Evolutionary conservation across 2,329 filamentous ascomycete species (phyloP), one percentile per base, ranked within the genome.

Genomic region (Trichoderma sp.): DNA sequence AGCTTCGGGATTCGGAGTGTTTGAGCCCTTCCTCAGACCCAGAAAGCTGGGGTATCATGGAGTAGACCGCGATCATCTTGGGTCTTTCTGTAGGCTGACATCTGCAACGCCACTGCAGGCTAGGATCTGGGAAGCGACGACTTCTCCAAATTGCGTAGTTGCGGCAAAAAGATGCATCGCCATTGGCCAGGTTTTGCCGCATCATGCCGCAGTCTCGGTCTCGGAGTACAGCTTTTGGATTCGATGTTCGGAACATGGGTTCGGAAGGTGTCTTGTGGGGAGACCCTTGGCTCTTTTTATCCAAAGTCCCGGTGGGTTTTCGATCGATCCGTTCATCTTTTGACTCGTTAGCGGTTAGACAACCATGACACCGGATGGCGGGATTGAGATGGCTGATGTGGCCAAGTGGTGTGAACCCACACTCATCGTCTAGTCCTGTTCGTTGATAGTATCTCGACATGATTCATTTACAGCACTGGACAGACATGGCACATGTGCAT

Each of bases 1-100:
- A 22, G 57, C 39, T 48, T 64, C 61, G 61, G 61, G 50, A 64
- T 64, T 64, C 61, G 61, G 61, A 32, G 61, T 56, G 29, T 56
- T 56, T 39, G 13, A 10, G 10, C 25, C 5, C 6, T 29, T 27
- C 17, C 29, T 59, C 35, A 29, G n/a, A 15, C 15, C n/a, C n/a
- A 53, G 53, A 63, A 64, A 64, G 61, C 37, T 64, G 60, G 60
- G 60, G 60, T 64, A 64, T 29, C 27, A 19, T 27, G 9, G n/a
- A 53, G 50, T 32, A 25, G 50, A 39, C 3, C 17, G n/a, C 7
- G n/a, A 34, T 42, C 42, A 39, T 7, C n/a, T 45, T 17, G 15
- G 42, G 42, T 15, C 34, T 25, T 45, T 19, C 15, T 9, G 57
- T 50, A 32, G n/a, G 58, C 58, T 50, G 58, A 35, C 58, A 32